Conservation (phyloP, 1,139 yeast species). For the Geotrichum fermentans region DNA sequence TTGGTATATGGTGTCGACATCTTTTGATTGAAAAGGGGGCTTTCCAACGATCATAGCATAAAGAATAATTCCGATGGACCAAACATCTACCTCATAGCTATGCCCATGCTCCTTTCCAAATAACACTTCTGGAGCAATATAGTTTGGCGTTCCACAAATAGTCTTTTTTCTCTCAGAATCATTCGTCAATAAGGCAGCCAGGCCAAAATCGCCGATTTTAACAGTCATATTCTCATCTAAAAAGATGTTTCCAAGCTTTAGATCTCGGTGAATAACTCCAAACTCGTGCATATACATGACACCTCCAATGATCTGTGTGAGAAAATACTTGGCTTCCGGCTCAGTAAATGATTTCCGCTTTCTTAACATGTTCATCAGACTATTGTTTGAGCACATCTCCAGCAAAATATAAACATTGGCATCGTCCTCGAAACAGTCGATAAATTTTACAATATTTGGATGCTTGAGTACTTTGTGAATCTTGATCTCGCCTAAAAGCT, state of each 20-base stretch:
- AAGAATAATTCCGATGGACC: conserved; percentile 97
- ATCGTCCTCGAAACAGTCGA: conserved; percentile 94
- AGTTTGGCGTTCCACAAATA: conserved; percentile 96
- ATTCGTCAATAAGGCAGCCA: conserved; percentile 79
- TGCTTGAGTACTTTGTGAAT: conserved; percentile 90
- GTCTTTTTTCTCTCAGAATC: conserved; percentile 76
- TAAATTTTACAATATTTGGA: conserved; percentile 82
- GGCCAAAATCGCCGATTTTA: conserved; percentile 94
- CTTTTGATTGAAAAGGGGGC: conserved; percentile 96
- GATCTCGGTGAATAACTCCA: conserved; percentile 92
- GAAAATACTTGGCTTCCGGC: conserved; percentile 85
- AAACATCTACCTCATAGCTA: conserved; percentile 87
- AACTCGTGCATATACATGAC: conserved; percentile 86
- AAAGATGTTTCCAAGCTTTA: conserved; percentile 90
- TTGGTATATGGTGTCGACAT: conserved; percentile 87
- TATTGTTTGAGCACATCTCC: conserved; percentile 77
- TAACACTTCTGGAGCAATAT: conserved; percentile 94
- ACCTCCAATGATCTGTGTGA: conserved; percentile 93
- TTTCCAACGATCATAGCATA: conserved; percentile 86
- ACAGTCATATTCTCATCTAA: conserved; percentile 88
- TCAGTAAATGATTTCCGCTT: conserved; percentile 78
- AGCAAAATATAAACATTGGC: conserved; percentile 85
- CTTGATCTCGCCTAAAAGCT: conserved; percentile 82
- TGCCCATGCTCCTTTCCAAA: conserved; percentile 87
- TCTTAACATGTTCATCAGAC: conserved; percentile 86